phyloP scores from a whole-genome alignment of 1,139 yeast genomes.

The Insectozyma bohioensis region DNA sequence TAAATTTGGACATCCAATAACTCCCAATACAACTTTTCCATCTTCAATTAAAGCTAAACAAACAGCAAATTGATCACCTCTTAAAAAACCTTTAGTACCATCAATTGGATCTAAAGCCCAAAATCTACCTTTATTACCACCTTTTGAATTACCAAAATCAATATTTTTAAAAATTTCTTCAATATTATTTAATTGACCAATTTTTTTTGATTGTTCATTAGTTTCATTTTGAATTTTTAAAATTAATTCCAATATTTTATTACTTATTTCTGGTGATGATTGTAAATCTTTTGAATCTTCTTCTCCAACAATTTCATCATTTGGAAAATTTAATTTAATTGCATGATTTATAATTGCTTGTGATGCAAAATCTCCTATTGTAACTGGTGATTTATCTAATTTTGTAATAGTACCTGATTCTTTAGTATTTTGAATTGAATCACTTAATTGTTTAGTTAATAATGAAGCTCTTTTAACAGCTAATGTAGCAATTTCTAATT shows the following conservation, averaged over 20 bases:
- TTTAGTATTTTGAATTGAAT: conserved; percentile 59
- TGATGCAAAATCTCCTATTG: conserved; percentile 95
- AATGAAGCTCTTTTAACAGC: conserved; percentile 89
- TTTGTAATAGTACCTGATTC: conserved; percentile 71
- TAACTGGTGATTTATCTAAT: conserved; percentile 90
- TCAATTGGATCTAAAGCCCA: conserved; percentile 99
- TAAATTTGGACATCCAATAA: conserved; percentile 94
- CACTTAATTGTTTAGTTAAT: conserved; percentile 71
- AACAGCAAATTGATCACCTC: conserved; percentile 97
- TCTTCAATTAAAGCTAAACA: conserved; percentile 87
- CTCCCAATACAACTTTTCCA: conserved; percentile 84
- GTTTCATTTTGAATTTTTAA: conserved; percentile 40
- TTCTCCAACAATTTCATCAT: conserved; percentile 89
- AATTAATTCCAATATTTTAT: conserved; percentile 48
- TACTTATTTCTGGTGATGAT: conserved; percentile 39
- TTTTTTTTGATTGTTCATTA: conserved; percentile 20
- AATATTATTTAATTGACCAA: conserved; percentile 46
- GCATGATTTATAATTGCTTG: conserved; percentile 92
- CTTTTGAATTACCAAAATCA: conserved; percentile 75
- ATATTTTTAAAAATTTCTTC: conserved; percentile 62
- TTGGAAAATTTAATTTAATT: conserved; percentile 72
- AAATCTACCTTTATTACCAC: conserved; percentile 76
- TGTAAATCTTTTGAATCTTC: conserved; percentile 76
- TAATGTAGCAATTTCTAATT: conserved; percentile 74
- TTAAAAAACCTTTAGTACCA: conserved; percentile 93